A percentile compares a stretch with the other conserved stretches of the same genome.
Evolutionary conservation across 176 grass and related monocot genomes (phyloP).

Genomic region (Bothriochloa decipiens): DNA sequence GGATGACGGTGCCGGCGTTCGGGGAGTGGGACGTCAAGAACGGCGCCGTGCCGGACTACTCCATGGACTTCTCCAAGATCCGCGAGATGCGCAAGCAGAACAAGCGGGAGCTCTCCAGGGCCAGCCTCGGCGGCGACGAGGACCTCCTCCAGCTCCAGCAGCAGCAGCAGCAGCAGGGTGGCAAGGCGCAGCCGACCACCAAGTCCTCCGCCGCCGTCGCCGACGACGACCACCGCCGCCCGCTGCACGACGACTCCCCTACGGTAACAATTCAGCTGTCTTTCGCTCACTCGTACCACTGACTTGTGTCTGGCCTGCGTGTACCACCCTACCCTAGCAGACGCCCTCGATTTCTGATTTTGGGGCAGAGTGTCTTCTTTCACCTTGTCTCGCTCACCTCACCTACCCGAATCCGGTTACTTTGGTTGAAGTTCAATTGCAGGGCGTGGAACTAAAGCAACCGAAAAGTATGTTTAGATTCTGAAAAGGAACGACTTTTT

Average conservation of each 20-base stretch:
- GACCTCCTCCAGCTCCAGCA: slow-evolving; percentile 41
- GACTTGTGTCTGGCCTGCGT: background rate
- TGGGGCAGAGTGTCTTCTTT: background rate
- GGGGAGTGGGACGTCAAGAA: slow-evolving; percentile 87
- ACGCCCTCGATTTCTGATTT: background rate
- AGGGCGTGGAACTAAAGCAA: background rate
- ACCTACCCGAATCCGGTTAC: background rate
- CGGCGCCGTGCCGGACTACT: slow-evolving; percentile 80
- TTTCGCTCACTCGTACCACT: background rate
- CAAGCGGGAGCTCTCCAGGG: slow-evolving; percentile 77
- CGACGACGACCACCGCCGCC: slow-evolving; percentile 44
- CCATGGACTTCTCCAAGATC: slow-evolving; percentile 92
- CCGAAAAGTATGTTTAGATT: background rate
- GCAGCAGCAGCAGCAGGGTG: background rate
- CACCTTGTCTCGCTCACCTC: background rate
- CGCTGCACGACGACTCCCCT: slow-evolving; percentile 63
- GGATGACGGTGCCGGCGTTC: slow-evolving; percentile 82
- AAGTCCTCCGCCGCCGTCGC: slow-evolving; percentile 6
- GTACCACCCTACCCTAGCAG: no score
- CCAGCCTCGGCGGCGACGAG: slow-evolving; percentile 67
- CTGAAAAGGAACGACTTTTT: background rate
- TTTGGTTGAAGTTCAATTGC: background rate
- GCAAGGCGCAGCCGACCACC: background rate
- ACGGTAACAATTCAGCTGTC: slow-evolving; percentile 42
- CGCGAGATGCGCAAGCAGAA: slow-evolving; percentile 84